phyloP scores from a whole-genome alignment of 768 basidiomycete species.

The Termitomyces sp. region DNA sequence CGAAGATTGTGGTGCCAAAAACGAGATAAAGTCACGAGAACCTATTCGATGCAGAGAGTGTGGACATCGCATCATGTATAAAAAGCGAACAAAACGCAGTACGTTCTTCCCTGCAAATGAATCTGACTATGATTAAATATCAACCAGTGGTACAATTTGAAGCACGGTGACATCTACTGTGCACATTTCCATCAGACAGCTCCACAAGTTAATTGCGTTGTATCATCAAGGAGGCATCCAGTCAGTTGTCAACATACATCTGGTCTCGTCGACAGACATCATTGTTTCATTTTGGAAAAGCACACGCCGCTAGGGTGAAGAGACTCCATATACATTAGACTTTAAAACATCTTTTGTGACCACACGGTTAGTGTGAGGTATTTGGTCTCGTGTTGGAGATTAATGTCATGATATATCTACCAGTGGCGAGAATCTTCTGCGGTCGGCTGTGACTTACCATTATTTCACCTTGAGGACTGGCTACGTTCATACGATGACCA shows the following conservation, averaged over 20 bases:
- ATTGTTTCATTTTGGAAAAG: neutral
- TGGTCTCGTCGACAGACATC: neutral
- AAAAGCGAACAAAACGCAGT: slow-evolving; percentile 94
- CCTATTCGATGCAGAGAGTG: slow-evolving; percentile 96
- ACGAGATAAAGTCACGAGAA: slow-evolving; percentile 86
- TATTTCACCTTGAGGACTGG: too few species aligned
- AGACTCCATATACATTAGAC: neutral
- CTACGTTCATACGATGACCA: slow-evolving; percentile 33
- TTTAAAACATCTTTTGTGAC: neutral
- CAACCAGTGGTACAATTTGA: slow-evolving; percentile 76
- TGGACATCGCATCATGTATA: slow-evolving; percentile 98
- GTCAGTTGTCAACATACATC: neutral
- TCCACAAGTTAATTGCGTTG: neutral
- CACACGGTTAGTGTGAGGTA: neutral
- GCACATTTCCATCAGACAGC: neutral
- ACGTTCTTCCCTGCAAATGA: slow-evolving; percentile 25
- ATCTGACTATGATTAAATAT: neutral
- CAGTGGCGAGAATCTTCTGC: slow-evolving; percentile 33
- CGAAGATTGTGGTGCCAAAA: slow-evolving; percentile 87
- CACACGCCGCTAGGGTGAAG: too few species aligned
- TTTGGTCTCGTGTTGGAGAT: too few species aligned
- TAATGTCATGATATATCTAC: slow-evolving; percentile 19
- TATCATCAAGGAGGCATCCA: neutral
- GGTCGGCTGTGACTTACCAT: too few species aligned
- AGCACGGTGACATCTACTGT: slow-evolving; percentile 51